Percentiles rank a stretch among this genome's conserved stretches.
phyloP scores from a whole-genome alignment of 2,329 filamentous ascomycete genomes.

The Aquanectria penicillioides region DNA sequence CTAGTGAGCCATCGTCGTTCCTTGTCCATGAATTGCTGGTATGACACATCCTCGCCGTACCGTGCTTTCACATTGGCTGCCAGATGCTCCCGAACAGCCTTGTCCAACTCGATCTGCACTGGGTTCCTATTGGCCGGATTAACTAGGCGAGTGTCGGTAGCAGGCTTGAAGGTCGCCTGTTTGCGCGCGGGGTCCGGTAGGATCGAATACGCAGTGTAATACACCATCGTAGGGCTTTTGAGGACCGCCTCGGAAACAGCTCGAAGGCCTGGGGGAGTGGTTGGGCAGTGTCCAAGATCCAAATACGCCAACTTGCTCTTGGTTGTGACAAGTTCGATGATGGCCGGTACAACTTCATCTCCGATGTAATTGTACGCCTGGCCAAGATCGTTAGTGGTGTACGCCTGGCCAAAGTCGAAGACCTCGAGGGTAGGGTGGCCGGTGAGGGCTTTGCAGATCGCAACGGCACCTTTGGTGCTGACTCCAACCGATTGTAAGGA shows the following conservation, averaged over 20 bases:
- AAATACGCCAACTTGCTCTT: constrained; percentile 51
- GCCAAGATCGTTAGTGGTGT: constrained; percentile 56
- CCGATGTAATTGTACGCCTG: constrained; percentile 60
- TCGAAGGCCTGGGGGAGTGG: constrained; percentile 42
- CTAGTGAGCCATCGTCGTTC: constrained; percentile 53
- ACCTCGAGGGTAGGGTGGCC: constrained; percentile 48
- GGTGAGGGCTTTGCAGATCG: constrained; percentile 50
- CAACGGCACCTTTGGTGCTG: constrained; percentile 50
- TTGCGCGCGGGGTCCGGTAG: constrained; percentile 41
- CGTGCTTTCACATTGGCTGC: constrained; percentile 43
- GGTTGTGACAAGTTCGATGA: constrained; percentile 47
- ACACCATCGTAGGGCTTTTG: constrained; percentile 47
- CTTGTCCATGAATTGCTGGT: constrained; percentile 45
- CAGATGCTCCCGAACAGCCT: constrained; percentile 44
- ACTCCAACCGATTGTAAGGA: constrained; percentile 56
- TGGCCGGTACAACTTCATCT: constrained; percentile 46
- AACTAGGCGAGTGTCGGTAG: constrained; percentile 37
- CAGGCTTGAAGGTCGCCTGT: constrained; percentile 45
- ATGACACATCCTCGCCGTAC: constrained; percentile 46
- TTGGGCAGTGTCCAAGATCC: constrained; percentile 52
- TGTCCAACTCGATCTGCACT: constrained; percentile 41
- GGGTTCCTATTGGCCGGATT: constrained; percentile 36
- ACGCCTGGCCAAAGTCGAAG: constrained; percentile 58
- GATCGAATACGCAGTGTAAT: constrained; percentile 50
- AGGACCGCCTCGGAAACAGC: constrained; percentile 44